Evolutionary conservation across 352 stramenopile species (phyloP).

Genomic region (Phytophthora kernoviae): DNA sequence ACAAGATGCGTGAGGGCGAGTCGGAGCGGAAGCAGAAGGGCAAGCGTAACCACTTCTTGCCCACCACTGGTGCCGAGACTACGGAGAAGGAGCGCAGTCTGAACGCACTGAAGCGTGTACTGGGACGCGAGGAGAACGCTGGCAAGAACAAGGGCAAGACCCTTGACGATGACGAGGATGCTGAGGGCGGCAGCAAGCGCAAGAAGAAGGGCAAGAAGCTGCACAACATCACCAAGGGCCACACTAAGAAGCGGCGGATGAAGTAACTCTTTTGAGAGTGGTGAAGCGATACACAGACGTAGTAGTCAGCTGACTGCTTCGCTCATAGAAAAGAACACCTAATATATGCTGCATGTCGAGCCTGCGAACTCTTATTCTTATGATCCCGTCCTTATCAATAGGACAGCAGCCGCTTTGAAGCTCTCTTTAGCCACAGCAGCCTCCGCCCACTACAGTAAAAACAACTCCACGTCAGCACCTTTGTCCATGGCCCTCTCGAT

Average conservation of each 20-base stretch:
- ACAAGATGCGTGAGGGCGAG: slow-evolving; percentile 93
- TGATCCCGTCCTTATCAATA: neutral
- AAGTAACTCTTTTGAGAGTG: slow-evolving; percentile 45
- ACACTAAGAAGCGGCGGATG: slow-evolving; percentile 63
- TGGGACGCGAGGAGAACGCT: slow-evolving; percentile 79
- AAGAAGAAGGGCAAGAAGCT: slow-evolving; percentile 73
- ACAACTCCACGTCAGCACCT: slow-evolving; percentile 5
- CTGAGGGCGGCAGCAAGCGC: slow-evolving; percentile 49
- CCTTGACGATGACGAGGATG: slow-evolving; percentile 60
- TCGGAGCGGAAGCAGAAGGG: slow-evolving; percentile 87
- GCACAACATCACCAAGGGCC: slow-evolving; percentile 78
- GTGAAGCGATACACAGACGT: slow-evolving; percentile 9
- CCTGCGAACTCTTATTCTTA: neutral
- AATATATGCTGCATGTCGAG: slow-evolving; percentile 38
- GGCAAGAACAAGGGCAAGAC: slow-evolving; percentile 73
- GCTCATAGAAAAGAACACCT: slow-evolving; percentile 40
- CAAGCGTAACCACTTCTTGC: slow-evolving; percentile 86
- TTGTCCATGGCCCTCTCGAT: neutral
- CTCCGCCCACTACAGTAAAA: slow-evolving; percentile 48
- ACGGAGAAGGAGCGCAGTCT: slow-evolving; percentile 86
- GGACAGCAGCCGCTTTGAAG: slow-evolving; percentile 1
- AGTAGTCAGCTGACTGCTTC: slow-evolving; percentile 4
- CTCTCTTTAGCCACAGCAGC: slow-evolving; percentile 50
- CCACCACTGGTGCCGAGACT: slow-evolving; percentile 65
- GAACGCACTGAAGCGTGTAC: slow-evolving; percentile 75